Percentiles rank a stretch among this genome's conserved stretches.
phyloP scores from a whole-genome alignment of 2,329 filamentous ascomycete species.

The Thermothelomyces thermophilus region DNA sequence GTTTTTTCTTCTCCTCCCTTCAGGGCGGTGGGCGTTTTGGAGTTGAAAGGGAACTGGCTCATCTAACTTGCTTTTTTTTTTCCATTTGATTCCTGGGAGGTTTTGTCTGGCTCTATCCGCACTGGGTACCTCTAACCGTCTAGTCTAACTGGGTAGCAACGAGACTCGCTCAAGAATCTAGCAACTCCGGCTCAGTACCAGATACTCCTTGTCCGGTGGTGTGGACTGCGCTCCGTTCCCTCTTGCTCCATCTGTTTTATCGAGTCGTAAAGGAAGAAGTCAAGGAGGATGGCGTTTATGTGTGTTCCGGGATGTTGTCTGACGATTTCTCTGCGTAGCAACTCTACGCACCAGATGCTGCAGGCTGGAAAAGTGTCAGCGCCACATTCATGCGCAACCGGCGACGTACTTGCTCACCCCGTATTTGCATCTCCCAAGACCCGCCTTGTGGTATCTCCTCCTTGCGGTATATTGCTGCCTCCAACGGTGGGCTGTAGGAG shows the following conservation, averaged over 20 bases:
- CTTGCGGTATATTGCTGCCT: conserved; percentile 59
- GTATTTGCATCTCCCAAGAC: conserved; percentile 77
- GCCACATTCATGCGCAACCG: neutral
- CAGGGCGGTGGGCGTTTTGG: conserved; percentile 8
- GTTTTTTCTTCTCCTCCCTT: too few species aligned
- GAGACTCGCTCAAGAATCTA: neutral
- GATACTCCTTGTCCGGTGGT: conserved; percentile 87
- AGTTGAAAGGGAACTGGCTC: neutral
- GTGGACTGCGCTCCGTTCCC: conserved; percentile 59
- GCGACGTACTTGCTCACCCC: conserved; percentile 46
- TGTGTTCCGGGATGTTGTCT: conserved; percentile 62
- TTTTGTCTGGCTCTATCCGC: conserved; percentile 5
- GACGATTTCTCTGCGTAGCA: conserved; percentile 76
- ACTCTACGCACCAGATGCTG: conserved; percentile 93
- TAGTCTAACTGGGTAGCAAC: neutral
- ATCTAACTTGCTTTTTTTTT: neutral
- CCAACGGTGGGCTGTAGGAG: conserved; percentile 74
- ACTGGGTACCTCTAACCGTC: neutral
- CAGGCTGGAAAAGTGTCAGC: conserved; percentile 51
- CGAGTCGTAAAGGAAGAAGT: conserved; percentile 94
- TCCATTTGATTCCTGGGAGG: neutral
- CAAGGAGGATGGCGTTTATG: conserved; percentile 85
- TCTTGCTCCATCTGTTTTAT: conserved; percentile 75
- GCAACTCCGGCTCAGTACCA: conserved; percentile 62
- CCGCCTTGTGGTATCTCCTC: conserved; percentile 64